Conservation (phyloP, 345 rosid genomes). For the Arabidopsis suecica region DNA sequence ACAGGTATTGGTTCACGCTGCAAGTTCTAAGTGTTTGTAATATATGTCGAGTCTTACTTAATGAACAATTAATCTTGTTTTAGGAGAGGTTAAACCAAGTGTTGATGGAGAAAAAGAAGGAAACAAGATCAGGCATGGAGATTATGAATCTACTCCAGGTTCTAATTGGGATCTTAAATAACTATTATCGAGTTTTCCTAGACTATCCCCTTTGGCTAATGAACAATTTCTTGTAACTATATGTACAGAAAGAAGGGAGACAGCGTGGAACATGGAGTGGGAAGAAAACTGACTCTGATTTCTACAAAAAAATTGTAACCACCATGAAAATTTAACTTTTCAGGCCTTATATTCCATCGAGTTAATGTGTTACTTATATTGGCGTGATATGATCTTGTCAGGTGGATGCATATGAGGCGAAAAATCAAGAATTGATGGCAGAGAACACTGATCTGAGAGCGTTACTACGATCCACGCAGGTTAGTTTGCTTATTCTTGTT, state of each 20-base stretch:
- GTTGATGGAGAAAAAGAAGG: conserved; percentile 98
- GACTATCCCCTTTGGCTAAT: not conserved
- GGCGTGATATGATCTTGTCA: conserved; percentile 36
- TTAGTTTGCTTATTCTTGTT: conserved; percentile 20
- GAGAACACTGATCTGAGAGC: conserved; percentile 94
- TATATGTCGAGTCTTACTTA: not conserved
- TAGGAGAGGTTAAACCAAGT: conserved; percentile 98
- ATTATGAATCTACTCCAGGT: conserved; percentile 99
- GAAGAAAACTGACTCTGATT: conserved; percentile 92
- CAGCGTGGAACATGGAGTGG: conserved; percentile 99
- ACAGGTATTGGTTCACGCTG: conserved; percentile 58
- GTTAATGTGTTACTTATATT: not conserved
- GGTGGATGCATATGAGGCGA: conserved; percentile 97
- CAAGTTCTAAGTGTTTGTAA: not conserved
- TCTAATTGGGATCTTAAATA: conserved; percentile 17
- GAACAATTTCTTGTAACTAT: conserved; percentile 26
- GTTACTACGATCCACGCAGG: conserved; percentile 90
- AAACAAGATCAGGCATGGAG: conserved; percentile 97
- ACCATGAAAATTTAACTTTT: conserved; percentile 30
- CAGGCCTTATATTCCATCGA: not conserved
- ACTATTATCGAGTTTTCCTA: not conserved
- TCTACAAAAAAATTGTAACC: conserved; percentile 89
- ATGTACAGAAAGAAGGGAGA: conserved; percentile 90
- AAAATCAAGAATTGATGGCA: conserved; percentile 88
- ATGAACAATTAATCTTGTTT: conserved; percentile 2